Base-by-base conservation (phyloP, 164 flowering plant genomes). In the Magnolia sinica region DNA sequence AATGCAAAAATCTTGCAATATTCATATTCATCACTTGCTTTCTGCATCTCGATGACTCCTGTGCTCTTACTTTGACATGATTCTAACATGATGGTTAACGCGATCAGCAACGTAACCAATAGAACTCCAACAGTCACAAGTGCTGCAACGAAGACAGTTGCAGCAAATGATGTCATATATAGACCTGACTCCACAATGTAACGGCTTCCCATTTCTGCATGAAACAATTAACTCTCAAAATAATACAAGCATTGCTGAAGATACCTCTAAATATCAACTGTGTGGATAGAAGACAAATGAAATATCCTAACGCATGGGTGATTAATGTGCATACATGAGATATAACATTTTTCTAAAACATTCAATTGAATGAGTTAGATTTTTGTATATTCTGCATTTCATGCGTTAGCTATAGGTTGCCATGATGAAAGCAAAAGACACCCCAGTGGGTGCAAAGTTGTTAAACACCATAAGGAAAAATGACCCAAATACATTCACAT, bases 131-230 rank as follows among this genome's bases (percentile, higher is more conserved):
- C 64, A 50, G 88, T 83, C 64, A 77, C 80, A 14, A 89, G 90
- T 23, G 87, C 79, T 45, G 81, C 90, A 68, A 89, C 68, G 76
- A 91, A 87, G 77, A 88, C 80, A 4, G 90, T 83, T n/a, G 90
- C 92, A 61, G 91, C 88, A 76, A 86, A 87, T 66, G 92, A 83
- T 76, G 91, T 80, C 82, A 91, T 82, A 77, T 82, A 86, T 73
- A 88, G 65, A 29, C 92, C 91, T 11, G 89, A 76, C 81, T 91
- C 91, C 61, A 82, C 68, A 61, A 72, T 52, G 81, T 83, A 88
- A 49, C 64, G 77, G 83, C 95, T 91, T 70, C 84, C 88, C 71
- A 79, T 22, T 24, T 86, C 92, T 86, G 85, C 77, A 74, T 6
- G 71, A 7, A 67, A 80, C 29, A 3, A 31, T 58, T 55, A 18